Conservation (phyloP, 768 basidiomycete species). For the Mycena rosella region DNA sequence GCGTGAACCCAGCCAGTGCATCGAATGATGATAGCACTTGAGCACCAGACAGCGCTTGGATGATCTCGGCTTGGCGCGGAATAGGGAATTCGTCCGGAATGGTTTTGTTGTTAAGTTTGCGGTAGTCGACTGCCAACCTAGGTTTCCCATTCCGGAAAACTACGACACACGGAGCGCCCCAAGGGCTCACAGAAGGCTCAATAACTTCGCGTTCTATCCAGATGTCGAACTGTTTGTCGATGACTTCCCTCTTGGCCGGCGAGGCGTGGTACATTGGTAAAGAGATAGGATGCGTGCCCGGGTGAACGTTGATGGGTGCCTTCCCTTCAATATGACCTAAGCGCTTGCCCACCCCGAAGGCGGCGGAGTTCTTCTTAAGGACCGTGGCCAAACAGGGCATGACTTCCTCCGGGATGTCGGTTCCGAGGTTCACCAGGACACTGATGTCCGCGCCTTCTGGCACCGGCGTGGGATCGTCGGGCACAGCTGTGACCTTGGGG, state of each 20-base stretch:
- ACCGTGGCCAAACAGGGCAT: constrained; percentile 18
- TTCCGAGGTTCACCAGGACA: constrained; percentile 32
- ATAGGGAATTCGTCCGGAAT: not conserved
- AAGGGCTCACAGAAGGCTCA: constrained; percentile 44
- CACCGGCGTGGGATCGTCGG: constrained; percentile 21
- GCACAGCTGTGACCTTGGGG: constrained; percentile 40
- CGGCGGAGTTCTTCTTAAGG: constrained; percentile 24
- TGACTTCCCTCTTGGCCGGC: constrained; percentile 40
- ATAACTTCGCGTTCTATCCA: constrained; percentile 48
- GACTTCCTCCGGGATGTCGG: constrained; percentile 31
- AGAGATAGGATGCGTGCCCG: constrained; percentile 35
- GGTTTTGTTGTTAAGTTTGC: constrained; percentile 16
- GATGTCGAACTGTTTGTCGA: constrained; percentile 44
- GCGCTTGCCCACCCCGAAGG: constrained; percentile 40
- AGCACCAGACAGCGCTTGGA: not conserved
- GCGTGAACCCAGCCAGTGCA: too few relatives aligned
- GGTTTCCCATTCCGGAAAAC: constrained; percentile 54
- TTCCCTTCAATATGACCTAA: constrained; percentile 37
- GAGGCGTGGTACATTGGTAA: constrained; percentile 42
- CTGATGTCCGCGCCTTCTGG: constrained; percentile 11
- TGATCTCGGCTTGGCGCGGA: not conserved
- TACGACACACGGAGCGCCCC: constrained; percentile 41
- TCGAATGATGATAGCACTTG: constrained; percentile 8
- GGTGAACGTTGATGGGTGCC: constrained; percentile 24
- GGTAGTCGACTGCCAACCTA: constrained; percentile 50